Percentiles rank a stretch among this genome's conserved stretches.
These are phyloP conservation scores for Microsporum audouinii DNA, from an alignment of 2,329 filamentous ascomycete genomes.

Conservation along the genomic window DNA sequence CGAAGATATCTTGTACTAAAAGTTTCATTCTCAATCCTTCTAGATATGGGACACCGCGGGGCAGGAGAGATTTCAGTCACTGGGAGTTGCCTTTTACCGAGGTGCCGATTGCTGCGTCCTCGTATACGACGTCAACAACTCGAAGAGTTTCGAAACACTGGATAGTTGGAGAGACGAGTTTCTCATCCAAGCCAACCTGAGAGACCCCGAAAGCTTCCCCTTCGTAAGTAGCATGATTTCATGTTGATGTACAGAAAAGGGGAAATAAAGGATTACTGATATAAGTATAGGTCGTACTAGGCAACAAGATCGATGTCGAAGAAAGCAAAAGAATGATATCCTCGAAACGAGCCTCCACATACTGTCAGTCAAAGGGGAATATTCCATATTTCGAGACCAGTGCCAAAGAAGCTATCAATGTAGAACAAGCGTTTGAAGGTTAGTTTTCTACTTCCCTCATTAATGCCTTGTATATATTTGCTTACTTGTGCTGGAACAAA, in stretches of 20 bases:
- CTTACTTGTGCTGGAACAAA: not conserved
- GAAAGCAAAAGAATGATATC: constrained; percentile 96
- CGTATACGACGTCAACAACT: constrained; percentile 98
- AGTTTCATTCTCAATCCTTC: not conserved
- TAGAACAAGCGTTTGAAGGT: constrained; percentile 77
- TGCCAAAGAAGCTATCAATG: constrained; percentile 96
- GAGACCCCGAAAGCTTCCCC: constrained; percentile 93
- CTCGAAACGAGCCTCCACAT: constrained; percentile 89
- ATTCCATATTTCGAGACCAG: constrained; percentile 99
- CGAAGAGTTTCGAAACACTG: constrained; percentile 96
- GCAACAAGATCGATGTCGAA: constrained; percentile 98
- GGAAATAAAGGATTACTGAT: constrained; percentile 4
- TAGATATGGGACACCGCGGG: constrained; percentile 99
- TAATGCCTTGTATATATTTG: not conserved
- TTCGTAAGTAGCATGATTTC: constrained; percentile 54
- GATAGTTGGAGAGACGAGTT: constrained; percentile 99
- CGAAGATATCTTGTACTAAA: not conserved
- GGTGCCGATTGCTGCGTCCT: constrained; percentile 99
- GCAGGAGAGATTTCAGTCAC: constrained; percentile 96
- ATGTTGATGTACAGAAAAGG: not conserved
- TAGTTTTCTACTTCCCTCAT: constrained; percentile 16
- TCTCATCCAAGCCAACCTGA: constrained; percentile 87
- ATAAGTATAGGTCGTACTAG: constrained; percentile 63
- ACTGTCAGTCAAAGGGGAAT: constrained; percentile 92
- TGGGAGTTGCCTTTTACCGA: constrained; percentile 98